Evolutionary conservation across 108 stramenopile species (phyloP).

Genomic region (Craspedostauros australis): DNA sequence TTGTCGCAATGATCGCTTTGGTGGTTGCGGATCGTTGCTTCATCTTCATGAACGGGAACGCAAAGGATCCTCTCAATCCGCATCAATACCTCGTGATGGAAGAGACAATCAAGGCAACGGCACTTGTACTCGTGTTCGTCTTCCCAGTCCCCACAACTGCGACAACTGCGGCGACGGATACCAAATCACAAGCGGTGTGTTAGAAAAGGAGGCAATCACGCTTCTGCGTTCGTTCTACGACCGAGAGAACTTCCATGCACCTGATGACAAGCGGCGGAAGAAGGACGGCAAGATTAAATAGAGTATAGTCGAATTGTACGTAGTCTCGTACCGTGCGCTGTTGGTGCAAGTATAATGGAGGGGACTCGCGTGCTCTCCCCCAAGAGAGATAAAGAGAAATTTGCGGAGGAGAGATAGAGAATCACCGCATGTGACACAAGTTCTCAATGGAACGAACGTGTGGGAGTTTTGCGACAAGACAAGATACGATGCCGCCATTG

Average conservation of each 20-base stretch:
- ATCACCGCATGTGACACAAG: too few species aligned
- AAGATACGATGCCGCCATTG: too few species aligned
- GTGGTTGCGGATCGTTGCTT: conserved; percentile 74
- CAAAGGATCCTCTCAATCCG: not conserved
- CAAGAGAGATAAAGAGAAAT: too few species aligned
- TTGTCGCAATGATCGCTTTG: conserved; percentile 80
- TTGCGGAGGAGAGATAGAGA: too few species aligned
- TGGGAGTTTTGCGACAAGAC: too few species aligned
- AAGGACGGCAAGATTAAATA: conserved; percentile 27
- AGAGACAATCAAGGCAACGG: not conserved
- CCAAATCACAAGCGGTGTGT: conserved; percentile 45
- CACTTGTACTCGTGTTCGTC: not conserved
- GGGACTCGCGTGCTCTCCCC: too few species aligned
- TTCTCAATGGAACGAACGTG: too few species aligned
- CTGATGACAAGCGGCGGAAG: conserved; percentile 62
- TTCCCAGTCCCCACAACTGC: not conserved
- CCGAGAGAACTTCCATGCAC: conserved; percentile 81
- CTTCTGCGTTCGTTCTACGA: conserved; percentile 79
- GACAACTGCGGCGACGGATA: conserved; percentile 32
- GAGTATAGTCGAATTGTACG: too few species aligned
- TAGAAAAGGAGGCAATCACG: conserved; percentile 60
- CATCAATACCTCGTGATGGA: not conserved
- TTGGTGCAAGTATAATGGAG: too few species aligned
- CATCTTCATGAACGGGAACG: conserved; percentile 43
- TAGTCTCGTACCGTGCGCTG: too few species aligned